These are phyloP conservation scores for Populus davidiana DNA, from an alignment of 345 rosid species.

Conservation along the genomic window DNA sequence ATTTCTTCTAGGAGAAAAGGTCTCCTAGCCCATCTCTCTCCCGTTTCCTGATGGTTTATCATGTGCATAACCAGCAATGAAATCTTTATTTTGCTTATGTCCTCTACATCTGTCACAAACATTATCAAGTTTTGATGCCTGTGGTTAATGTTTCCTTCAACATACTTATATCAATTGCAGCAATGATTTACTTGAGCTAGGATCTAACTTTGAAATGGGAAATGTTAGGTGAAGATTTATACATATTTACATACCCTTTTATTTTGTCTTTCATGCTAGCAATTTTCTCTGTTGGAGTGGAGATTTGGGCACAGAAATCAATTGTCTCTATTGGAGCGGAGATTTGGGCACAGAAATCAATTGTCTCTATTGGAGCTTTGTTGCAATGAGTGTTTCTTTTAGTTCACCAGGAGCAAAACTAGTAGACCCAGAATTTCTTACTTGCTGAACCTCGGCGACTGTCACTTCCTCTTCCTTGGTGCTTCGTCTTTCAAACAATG, in stretches of 20 bases:
- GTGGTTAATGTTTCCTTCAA: slow-evolving; percentile 26
- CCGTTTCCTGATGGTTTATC: slow-evolving; percentile 33
- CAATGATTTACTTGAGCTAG: not conserved
- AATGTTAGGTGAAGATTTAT: not conserved
- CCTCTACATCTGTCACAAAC: slow-evolving; percentile 37
- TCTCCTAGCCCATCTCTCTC: slow-evolving; percentile 33
- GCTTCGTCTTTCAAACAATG: slow-evolving; percentile 11
- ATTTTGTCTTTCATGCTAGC: slow-evolving; percentile 22
- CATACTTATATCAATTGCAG: slow-evolving; percentile 21
- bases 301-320: slow-evolving; percentile 44
- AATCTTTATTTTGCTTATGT: slow-evolving; percentile 50
- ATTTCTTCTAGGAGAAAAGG: slow-evolving; percentile 33
- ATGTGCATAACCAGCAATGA: slow-evolving; percentile 19
- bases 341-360: slow-evolving; percentile 45
- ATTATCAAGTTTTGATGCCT: slow-evolving; percentile 31
- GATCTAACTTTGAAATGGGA: not conserved
- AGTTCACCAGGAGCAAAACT: slow-evolving; percentile 5
- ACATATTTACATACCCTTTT: slow-evolving; percentile 20
- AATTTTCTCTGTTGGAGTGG: slow-evolving; percentile 46
- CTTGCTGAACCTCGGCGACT: not conserved
- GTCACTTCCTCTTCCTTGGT: slow-evolving; percentile 4
- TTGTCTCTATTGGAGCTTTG: slow-evolving; percentile 19
- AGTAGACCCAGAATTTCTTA: not conserved
- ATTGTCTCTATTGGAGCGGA: slow-evolving; percentile 46
- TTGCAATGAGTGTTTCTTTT: slow-evolving; percentile 19